Conservation (phyloP, 2,329 filamentous ascomycete genomes). For the Fusarium mangiferae region DNA sequence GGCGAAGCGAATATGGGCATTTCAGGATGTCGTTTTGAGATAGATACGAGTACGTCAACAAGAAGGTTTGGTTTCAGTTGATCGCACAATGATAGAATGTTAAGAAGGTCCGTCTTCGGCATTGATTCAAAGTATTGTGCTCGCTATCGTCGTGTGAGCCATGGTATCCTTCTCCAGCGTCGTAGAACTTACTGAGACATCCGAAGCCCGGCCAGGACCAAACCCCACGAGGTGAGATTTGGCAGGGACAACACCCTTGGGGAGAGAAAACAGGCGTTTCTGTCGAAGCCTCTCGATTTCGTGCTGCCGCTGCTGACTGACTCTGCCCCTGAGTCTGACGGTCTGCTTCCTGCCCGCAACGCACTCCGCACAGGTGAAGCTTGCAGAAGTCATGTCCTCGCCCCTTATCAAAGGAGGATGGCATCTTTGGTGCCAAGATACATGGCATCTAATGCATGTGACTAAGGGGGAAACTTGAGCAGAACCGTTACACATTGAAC, state of each 20-base stretch:
- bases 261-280: conserved; percentile 48
- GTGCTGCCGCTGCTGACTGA: conserved; percentile 30
- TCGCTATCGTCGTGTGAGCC: conserved; percentile 43
- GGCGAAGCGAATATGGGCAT: conserved; percentile 56
- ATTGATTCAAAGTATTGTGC: conserved; percentile 53
- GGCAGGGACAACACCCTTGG: conserved; percentile 47
- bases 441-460: conserved; percentile 38
- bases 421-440: conserved; percentile 43
- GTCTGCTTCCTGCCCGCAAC: conserved; percentile 7
- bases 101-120: conserved; percentile 52
- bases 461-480: conserved; percentile 14
- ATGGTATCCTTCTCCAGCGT: not conserved
- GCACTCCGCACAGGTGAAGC: conserved; percentile 39
- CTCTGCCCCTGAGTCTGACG: conserved; percentile 20
- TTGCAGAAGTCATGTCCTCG: not conserved
- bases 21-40: conserved; percentile 56
- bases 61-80: conserved; percentile 55
- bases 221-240: conserved; percentile 54
- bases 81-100: conserved; percentile 54
- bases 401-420: conserved; percentile 17
- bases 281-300: conserved; percentile 48
- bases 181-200: conserved; percentile 48
- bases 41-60: conserved; percentile 54
- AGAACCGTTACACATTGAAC: conserved; percentile 32
- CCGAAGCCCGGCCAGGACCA: conserved; percentile 48